Percentiles rank a stretch among this genome's conserved stretches.
Evolutionary conservation across 2,329 filamentous ascomycete genomes (phyloP).

Genomic region (Epicoccum nigrum): DNA sequence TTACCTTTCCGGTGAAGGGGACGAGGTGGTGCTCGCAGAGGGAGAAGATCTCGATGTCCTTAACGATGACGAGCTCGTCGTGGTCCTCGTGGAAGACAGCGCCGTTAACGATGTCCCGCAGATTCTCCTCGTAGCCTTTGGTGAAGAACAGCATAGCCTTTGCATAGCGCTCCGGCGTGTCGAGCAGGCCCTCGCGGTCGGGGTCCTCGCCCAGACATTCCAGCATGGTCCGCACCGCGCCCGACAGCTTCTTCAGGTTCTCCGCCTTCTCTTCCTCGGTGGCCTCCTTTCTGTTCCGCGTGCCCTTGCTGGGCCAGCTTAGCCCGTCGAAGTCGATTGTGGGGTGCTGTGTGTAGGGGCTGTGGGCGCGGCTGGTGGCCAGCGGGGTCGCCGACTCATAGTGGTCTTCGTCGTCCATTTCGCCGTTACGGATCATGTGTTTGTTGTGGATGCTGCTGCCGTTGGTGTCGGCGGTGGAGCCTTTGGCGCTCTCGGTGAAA

Average conservation of each 20-base stretch:
- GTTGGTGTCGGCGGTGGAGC: slow-evolving; percentile 20
- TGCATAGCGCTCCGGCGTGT: slow-evolving; percentile 83
- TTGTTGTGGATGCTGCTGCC: slow-evolving; percentile 21
- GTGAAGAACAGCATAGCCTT: slow-evolving; percentile 97
- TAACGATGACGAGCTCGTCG: slow-evolving; percentile 96
- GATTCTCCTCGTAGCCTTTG: slow-evolving; percentile 94
- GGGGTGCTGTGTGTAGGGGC: slow-evolving; percentile 58
- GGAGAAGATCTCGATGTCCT: slow-evolving; percentile 94
- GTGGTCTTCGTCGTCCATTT: slow-evolving; percentile 56
- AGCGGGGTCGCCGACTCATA: slow-evolving; percentile 62
- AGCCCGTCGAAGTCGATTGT: slow-evolving; percentile 62
- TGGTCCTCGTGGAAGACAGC: slow-evolving; percentile 97
- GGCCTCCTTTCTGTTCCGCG: slow-evolving; percentile 65
- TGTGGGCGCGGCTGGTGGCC: slow-evolving; percentile 58
- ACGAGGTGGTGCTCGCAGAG: slow-evolving; percentile 98
- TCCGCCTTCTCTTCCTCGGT: slow-evolving; percentile 64
- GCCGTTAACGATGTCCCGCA: slow-evolving; percentile 87
- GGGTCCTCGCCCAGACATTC: slow-evolving; percentile 72
- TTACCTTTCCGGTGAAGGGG: slow-evolving; percentile 91
- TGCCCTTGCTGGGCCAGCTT: slow-evolving; percentile 66
- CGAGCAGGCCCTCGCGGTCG: slow-evolving; percentile 66
- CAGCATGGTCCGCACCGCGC: slow-evolving; percentile 67
- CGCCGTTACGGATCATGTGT: slow-evolving; percentile 31
- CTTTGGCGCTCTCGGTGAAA: slow-evolving; percentile 31
- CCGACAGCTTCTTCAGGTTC: slow-evolving; percentile 65